phyloP scores from a whole-genome alignment of 2,329 filamentous ascomycete genomes.

The Aspergillus cejpii region DNA sequence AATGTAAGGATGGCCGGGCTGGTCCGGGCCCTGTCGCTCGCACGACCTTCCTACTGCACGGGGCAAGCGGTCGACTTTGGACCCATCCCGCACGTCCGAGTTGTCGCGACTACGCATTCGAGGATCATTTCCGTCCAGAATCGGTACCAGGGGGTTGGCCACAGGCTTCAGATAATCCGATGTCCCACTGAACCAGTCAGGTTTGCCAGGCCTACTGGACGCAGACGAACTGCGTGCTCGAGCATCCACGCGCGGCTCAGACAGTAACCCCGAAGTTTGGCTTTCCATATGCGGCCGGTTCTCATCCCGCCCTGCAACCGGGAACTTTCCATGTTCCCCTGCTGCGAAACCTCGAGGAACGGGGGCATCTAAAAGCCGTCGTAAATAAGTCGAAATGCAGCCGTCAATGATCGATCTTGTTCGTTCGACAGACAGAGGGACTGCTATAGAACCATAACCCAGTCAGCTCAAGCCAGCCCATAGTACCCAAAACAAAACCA shows the following conservation, averaged over 20 bases:
- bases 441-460: conserved; percentile 24
- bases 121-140: conserved; percentile 16
- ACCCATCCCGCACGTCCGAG: conserved; percentile 24
- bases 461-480: neutral
- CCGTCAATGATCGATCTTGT: conserved; percentile 53
- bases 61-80: conserved; percentile 17
- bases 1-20: conserved; percentile 44
- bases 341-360: conserved; percentile 17
- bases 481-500: conserved; percentile 3
- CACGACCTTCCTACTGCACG: conserved; percentile 16
- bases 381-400: conserved; percentile 49
- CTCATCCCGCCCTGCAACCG: conserved; percentile 10
- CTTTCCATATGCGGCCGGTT: conserved; percentile 7
- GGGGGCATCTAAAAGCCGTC: conserved; percentile 31
- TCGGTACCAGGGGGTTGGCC: conserved; percentile 6
- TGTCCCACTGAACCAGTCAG: conserved; percentile 12
- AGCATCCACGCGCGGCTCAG: conserved; percentile 14
- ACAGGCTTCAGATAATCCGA: conserved; percentile 16
- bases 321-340: conserved; percentile 10
- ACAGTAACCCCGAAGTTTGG: conserved; percentile 14
- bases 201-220: conserved; percentile 17
- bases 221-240: conserved; percentile 26
- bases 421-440: conserved; percentile 53
- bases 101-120: conserved; percentile 23
- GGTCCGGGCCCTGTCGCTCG: conserved; percentile 36